phyloP scores from a whole-genome alignment of 495 filamentous ascomycete species.

The Rostrohypoxylon terebratum region DNA sequence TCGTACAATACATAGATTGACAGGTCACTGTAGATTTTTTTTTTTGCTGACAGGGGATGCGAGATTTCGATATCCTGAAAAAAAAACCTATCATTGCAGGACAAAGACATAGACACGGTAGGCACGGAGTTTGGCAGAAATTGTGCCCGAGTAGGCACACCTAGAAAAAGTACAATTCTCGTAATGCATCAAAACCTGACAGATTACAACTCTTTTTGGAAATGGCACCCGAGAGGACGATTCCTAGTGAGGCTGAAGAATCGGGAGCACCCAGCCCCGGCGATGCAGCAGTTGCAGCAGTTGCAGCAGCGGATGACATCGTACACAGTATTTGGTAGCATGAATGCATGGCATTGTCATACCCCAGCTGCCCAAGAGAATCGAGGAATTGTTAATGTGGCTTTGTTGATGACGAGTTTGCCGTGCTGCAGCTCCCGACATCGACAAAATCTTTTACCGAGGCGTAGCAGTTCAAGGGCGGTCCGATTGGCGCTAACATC shows the following conservation, averaged over 20 bases:
- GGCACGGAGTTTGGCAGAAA: neutral
- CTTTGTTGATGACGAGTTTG: constrained; percentile 34
- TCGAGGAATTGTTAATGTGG: constrained; percentile 26
- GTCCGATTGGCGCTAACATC: constrained; percentile 39
- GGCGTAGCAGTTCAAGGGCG: constrained; percentile 34
- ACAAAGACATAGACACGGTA: neutral
- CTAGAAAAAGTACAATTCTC: constrained; percentile 3
- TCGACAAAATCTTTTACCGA: constrained; percentile 30
- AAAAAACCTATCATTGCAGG: neutral
- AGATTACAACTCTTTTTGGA: constrained; percentile 28
- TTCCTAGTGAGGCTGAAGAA: constrained; percentile 41
- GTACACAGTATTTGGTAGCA: constrained; percentile 6
- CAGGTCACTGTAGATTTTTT: constrained; percentile 11
- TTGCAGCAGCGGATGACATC: neutral
- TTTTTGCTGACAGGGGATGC: constrained; percentile 28
- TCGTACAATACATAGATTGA: constrained; percentile 11
- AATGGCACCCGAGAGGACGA: constrained; percentile 40
- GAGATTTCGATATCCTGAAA: neutral
- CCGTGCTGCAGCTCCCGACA: constrained; percentile 14
- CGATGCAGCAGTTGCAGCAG: constrained; percentile 25
- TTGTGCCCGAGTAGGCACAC: constrained; percentile 1
- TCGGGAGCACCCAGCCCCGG: constrained; percentile 27
- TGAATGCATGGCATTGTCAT: constrained; percentile 38
- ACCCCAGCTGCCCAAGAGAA: constrained; percentile 27
- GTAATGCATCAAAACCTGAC: constrained; percentile 13